phyloP scores from a whole-genome alignment of 2,329 filamentous ascomycete species.

The Exophiala bonariae region DNA sequence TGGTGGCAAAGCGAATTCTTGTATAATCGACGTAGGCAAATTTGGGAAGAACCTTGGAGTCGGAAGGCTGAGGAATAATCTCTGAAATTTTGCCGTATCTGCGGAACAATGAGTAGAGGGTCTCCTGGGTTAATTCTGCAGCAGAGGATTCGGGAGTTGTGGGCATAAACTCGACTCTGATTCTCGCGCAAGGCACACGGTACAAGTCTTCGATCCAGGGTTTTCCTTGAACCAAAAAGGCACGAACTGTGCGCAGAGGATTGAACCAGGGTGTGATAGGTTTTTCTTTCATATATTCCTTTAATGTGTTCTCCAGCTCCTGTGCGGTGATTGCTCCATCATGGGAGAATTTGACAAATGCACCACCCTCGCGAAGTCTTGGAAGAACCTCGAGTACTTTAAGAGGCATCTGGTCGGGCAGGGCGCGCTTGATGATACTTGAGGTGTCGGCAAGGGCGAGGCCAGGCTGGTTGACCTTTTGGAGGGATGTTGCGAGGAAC shows the following conservation, averaged over 20 bases:
- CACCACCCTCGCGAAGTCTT: conserved; percentile 85
- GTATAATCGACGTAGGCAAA: conserved; percentile 80
- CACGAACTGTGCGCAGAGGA: conserved; percentile 70
- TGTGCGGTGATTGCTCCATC: conserved; percentile 46
- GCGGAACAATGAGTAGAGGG: conserved; percentile 81
- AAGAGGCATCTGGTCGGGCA: conserved; percentile 63
- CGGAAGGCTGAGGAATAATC: conserved; percentile 76
- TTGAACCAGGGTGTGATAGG: conserved; percentile 89
- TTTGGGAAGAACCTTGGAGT: conserved; percentile 80
- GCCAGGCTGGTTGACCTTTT: conserved; percentile 52
- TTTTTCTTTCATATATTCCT: conserved; percentile 64
- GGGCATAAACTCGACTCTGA: conserved; percentile 84
- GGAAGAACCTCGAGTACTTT: conserved; percentile 80
- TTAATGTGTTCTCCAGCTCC: conserved; percentile 62
- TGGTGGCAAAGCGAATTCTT: conserved; percentile 71
- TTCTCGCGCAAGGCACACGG: conserved; percentile 70
- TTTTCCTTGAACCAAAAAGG: conserved; percentile 73
- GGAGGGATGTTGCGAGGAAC: conserved; percentile 50
- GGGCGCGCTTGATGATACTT: conserved; percentile 58
- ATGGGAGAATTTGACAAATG: conserved; percentile 81
- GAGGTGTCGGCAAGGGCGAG: conserved; percentile 57
- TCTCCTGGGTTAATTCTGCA: conserved; percentile 81
- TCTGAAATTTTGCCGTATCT: conserved; percentile 88
- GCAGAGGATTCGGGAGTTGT: conserved; percentile 68
- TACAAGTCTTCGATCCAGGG: conserved; percentile 95